Base-by-base conservation (phyloP, 192 early-diverging fungal genomes). In the Cetraspora pellucida region DNA sequence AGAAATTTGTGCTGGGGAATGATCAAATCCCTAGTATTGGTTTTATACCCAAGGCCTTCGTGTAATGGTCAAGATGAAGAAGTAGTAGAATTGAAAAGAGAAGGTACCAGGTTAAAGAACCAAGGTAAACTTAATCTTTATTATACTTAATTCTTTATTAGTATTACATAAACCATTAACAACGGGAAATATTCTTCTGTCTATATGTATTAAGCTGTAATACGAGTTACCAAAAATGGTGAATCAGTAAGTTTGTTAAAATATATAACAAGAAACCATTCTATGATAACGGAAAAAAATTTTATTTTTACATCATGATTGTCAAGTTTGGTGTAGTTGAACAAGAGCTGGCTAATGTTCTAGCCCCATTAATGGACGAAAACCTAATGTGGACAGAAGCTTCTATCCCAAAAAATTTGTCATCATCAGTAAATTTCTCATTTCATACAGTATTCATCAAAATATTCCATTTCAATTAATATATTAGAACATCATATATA, bases 1-100 rank as follows among this genome's bases (percentile, higher is more conserved):
- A 75, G 79, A 75, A 76, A 83, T 57, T 74, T 83, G 49, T 83
- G 82, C 49, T 83, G 80, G 72, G 82, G 82, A 0, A 80, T 80
- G 82, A 83, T 83, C 44, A 57, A 79, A 30, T 76, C 77, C 4
- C 31, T 78, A 23, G 70, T 80, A 16, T 74, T 83, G 21, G 78
- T 79, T 9, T 71, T 83, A 30, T 80, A 83, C 31, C 82, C 82
- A 30, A 78, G 82, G 16, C 79, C 78, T 55, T 75, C 77, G 46
- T 71, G 77, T 19, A 76, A 69, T 47, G 68, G 77, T 2, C 77
- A 80, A 59, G 82, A 79, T 25, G 78, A 80, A 37, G 65, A 77
- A 10, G 79, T 77, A 23, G 76, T 57, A 19, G 74, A 80, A 44
- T 61, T 78, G 21, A 80, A 77, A 43, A 80, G 80, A 60, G 74